Evolutionary conservation across 257 asterid species (phyloP), one percentile per base, ranked within the genome.

Genomic region (Salvia rosmarinus): DNA sequence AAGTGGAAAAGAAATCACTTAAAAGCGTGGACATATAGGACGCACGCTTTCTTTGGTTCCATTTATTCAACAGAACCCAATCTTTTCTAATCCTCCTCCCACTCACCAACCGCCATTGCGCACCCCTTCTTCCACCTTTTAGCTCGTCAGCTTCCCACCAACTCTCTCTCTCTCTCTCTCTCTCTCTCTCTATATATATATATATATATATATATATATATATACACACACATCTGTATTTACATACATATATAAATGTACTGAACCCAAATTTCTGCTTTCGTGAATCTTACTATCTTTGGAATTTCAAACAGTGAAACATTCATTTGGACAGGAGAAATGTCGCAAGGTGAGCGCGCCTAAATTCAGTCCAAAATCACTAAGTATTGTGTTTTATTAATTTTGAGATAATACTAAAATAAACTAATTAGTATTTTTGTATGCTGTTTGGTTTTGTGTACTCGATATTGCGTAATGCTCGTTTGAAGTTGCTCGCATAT

Each of bases 281-380:
- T 8, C 17, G 19, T 47, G 35, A 72, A 55, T 80, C 75, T 12
- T 4, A 68, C 65, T 40, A 6, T 64, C 30, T 44, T 50, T 21
- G 9, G 59, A 50, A 55, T 67, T 56, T 60, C 81, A 72, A 78
- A 68, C 1, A 5, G 63, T 16, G 74, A 52, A 69, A 17, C 43
- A 9, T 73, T 62, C 64, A 17, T 23, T 60, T 25, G 37, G 69
- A 42, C 63, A 4, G 71, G 52, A 75, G 52, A 65, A 73, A 82
- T 82, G 86, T 73, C 86, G 51, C 76, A 63, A 72, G 78, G 86
- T 82, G 43, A 64, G 67, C 54, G 17, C 34, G 39, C 57, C 32
- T 39, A 51, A 21, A 54, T 30, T 50, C 70, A 44, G 42, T 78
- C 75, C 40, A 47, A n/a, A 9, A 14, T 69, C 7, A 49, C 71